phyloP scores from a whole-genome alignment of 805 yeast genomes.

The Starmerella riodocensis region DNA sequence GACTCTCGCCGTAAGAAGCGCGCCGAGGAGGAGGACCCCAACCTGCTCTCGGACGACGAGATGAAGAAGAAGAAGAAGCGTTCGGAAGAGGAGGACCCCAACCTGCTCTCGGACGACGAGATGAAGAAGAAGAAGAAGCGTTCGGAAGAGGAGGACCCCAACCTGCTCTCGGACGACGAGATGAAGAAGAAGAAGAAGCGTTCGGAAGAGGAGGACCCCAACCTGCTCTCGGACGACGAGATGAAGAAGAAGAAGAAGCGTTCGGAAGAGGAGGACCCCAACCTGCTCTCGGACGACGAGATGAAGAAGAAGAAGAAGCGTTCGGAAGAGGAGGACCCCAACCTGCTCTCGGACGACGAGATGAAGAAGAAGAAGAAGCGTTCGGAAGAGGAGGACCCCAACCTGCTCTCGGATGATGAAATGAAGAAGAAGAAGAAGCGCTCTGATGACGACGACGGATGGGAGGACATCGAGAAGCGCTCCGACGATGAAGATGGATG shows the following conservation, averaged over 20 bases:
- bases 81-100: too few species aligned
- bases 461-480: neutral
- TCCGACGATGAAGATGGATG: neutral
- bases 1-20: too few species aligned
- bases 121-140: too few species aligned
- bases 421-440: neutral
- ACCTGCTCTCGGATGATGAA: neutral
- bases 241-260: neutral
- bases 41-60: too few species aligned
- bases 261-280: neutral
- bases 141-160: too few species aligned
- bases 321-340: neutral
- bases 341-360: neutral
- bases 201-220: too few species aligned
- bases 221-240: too few species aligned
- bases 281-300: neutral
- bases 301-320: neutral
- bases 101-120: too few species aligned
- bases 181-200: too few species aligned
- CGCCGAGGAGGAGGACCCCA: too few species aligned
- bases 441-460: neutral
- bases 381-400: neutral
- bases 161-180: too few species aligned
- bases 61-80: too few species aligned
- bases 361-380: neutral